Evolutionary conservation across 2,329 filamentous ascomycete genomes (phyloP).

Genomic region (Monosporascus cannonballus): DNA sequence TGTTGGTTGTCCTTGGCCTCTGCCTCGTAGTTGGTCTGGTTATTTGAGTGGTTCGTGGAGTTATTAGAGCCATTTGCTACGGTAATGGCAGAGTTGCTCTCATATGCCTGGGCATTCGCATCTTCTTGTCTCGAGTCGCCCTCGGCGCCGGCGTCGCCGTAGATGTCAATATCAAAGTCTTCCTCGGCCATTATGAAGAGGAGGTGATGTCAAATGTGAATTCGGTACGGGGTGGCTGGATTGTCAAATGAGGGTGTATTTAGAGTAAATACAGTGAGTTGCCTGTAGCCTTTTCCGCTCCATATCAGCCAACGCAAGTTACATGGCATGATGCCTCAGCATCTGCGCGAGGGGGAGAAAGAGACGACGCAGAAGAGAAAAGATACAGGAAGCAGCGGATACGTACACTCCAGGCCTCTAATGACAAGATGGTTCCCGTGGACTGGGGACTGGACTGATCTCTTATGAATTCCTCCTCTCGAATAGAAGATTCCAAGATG

Average conservation of each 20-base stretch:
- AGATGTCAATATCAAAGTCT: constrained; percentile 68
- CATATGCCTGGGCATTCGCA: constrained; percentile 32
- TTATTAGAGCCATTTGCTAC: constrained; percentile 29
- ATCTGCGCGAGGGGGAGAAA: constrained; percentile 11
- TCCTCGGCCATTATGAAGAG: constrained; percentile 55
- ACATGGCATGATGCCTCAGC: constrained; percentile 13
- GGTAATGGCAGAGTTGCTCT: constrained; percentile 33
- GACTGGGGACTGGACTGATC: neutral
- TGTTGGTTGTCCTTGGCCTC: constrained; percentile 29
- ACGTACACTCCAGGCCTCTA: constrained; percentile 47
- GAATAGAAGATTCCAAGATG: constrained; percentile 43
- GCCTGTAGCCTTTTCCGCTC: constrained; percentile 27
- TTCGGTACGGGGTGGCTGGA: constrained; percentile 20
- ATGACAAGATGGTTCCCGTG: constrained; percentile 11
- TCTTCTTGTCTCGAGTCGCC: constrained; percentile 30
- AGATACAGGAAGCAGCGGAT: constrained; percentile 38
- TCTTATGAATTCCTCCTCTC: neutral
- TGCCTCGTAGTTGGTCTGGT: constrained; percentile 14
- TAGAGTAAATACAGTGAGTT: constrained; percentile 34
- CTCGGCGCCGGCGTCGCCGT: constrained; percentile 52
- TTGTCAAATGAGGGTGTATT: constrained; percentile 31
- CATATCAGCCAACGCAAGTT: constrained; percentile 30
- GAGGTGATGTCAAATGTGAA: constrained; percentile 25
- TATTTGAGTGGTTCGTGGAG: constrained; percentile 10
- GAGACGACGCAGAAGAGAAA: constrained; percentile 24